A percentile compares a stretch with the other conserved stretches of the same genome.
Evolutionary conservation across 2,329 filamentous ascomycete genomes (phyloP).

Genomic region (Fusarium pseudoanthophilum): DNA sequence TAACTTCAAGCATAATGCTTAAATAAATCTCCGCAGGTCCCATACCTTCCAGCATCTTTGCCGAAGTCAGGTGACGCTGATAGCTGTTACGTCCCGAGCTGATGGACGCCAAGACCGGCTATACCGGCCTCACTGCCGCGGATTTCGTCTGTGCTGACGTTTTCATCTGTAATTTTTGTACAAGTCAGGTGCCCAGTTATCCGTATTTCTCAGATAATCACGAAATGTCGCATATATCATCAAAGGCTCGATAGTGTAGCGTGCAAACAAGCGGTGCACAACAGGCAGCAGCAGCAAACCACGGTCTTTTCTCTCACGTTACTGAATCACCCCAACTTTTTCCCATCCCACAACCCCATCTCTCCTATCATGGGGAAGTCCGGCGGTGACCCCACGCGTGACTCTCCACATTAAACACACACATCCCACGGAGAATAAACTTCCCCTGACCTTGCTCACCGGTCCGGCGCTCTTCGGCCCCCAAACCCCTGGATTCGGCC

Average conservation of each 20-base stretch:
- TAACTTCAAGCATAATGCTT: not conserved
- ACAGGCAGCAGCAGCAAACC: not conserved
- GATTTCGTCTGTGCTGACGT: not conserved
- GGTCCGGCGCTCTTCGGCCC: conserved; percentile 19
- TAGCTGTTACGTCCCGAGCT: not conserved
- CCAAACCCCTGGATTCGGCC: not conserved
- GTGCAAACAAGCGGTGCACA: not conserved
- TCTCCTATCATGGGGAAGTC: not conserved
- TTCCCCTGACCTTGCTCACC: not conserved
- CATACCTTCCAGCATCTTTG: not conserved
- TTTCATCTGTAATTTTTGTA: not conserved
- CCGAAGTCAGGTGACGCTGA: not conserved
- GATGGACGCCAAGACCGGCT: not conserved
- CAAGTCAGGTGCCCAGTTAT: not conserved
- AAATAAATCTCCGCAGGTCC: not conserved
- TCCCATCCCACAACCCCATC: not conserved
- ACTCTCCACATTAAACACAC: not conserved
- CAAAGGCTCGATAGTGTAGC: not conserved
- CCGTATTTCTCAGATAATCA: not conserved
- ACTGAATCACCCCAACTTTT: not conserved
- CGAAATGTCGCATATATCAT: not conserved
- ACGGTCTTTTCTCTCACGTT: not conserved
- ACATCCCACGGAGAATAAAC: not conserved
- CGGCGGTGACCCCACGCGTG: conserved; percentile 6
- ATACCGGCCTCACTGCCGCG: not conserved